Conservation (phyloP, 2,329 filamentous ascomycete species). For the Paramyrothecium sp. region DNA sequence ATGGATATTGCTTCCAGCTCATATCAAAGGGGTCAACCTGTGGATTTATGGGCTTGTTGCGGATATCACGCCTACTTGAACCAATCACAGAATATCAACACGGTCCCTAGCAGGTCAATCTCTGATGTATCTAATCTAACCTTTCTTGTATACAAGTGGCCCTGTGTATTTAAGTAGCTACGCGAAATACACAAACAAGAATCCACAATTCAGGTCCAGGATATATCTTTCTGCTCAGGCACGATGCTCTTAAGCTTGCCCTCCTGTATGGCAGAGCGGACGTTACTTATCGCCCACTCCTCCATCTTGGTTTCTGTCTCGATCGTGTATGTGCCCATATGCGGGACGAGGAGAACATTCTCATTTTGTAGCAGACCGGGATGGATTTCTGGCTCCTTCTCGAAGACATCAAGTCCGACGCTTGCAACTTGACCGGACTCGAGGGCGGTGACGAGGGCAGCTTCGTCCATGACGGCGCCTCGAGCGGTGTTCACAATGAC, state of each 20-base stretch:
- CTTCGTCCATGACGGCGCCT: constrained; percentile 80
- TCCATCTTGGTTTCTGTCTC: constrained; percentile 70
- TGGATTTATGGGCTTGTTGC: no score
- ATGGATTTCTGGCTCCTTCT: constrained; percentile 76
- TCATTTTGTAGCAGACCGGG: constrained; percentile 69
- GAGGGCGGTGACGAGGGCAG: constrained; percentile 72
- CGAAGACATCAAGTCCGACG: constrained; percentile 78
- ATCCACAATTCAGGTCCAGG: constrained; percentile 5
- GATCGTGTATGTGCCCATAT: constrained; percentile 82
- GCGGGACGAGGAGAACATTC: constrained; percentile 73
- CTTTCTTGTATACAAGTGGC: no score
- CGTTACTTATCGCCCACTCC: constrained; percentile 71
- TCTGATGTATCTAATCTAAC: no score
- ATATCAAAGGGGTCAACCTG: no score
- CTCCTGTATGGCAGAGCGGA: constrained; percentile 59
- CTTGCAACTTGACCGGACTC: constrained; percentile 67
- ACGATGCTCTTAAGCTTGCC: constrained; percentile 67
- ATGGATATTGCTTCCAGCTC: no score
- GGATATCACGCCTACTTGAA: no score
- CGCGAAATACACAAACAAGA: neutral
- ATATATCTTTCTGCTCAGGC: constrained; percentile 59
- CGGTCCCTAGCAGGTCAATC: no score
- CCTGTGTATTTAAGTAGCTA: no score
- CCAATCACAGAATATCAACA: no score
- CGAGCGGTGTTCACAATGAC: constrained; percentile 82